These are phyloP conservation scores for Thozetella sp. DNA, from an alignment of 495 filamentous ascomycete genomes.

Conservation along the genomic window DNA sequence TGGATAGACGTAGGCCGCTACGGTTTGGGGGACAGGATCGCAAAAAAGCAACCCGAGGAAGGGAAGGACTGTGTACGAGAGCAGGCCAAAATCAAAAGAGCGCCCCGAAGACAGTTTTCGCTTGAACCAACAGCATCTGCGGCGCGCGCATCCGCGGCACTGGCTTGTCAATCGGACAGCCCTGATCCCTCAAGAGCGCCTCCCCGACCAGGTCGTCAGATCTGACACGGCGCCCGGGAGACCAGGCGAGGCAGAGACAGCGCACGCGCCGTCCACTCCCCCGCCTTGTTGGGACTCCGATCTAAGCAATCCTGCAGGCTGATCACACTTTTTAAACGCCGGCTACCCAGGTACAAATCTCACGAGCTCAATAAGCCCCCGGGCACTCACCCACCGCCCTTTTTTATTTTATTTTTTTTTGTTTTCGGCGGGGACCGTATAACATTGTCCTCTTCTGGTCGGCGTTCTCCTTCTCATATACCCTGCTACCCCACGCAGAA, in stretches of 20 bases:
- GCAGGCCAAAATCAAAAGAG: too few species aligned
- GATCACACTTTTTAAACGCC: slow-evolving; percentile 30
- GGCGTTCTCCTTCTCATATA: too few species aligned
- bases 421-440: slow-evolving; percentile 8
- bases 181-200: not conserved
- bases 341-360: slow-evolving; percentile 21
- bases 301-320: slow-evolving; percentile 29
- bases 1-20: too few species aligned
- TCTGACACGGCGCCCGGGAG: slow-evolving; percentile 1
- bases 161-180: not conserved
- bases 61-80: too few species aligned
- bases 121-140: not conserved
- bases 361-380: slow-evolving; percentile 6
- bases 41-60: not conserved
- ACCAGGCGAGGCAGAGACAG: slow-evolving; percentile 5
- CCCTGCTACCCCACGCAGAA: too few species aligned
- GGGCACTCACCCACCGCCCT: not conserved
- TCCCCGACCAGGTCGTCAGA: slow-evolving; percentile 4
- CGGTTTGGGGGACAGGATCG: too few species aligned
- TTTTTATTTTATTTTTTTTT: too few species aligned
- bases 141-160: not conserved
- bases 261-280: slow-evolving; percentile 6
- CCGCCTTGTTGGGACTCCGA: slow-evolving; percentile 18
- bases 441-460: slow-evolving; percentile 7
- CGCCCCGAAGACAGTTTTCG: too few species aligned